Evolutionary conservation across 352 stramenopile species (phyloP).

Genomic region (Pythium monospermum): DNA sequence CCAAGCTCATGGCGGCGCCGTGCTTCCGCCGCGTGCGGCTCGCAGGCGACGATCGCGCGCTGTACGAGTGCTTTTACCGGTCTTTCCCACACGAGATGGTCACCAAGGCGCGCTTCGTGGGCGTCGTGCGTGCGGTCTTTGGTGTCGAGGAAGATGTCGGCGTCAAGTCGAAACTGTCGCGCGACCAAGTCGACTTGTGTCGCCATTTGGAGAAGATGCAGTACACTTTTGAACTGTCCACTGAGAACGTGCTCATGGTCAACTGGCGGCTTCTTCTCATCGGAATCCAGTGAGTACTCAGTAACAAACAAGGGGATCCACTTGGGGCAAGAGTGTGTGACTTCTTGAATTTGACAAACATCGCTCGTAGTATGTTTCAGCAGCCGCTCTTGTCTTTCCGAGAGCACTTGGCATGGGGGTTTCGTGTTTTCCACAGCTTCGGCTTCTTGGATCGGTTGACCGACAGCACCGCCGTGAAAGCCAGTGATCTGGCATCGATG

Average conservation of each 20-base stretch:
- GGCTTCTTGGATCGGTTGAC: constrained; percentile 41
- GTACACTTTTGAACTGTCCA: constrained; percentile 51
- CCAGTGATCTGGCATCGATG: constrained; percentile 39
- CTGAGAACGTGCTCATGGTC: constrained; percentile 43
- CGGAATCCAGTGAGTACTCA: constrained; percentile 33
- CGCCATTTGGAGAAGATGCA: constrained; percentile 58
- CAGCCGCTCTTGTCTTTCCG: constrained; percentile 47
- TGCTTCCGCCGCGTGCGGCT: constrained; percentile 46
- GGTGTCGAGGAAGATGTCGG: constrained; percentile 30
- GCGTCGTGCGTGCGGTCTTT: constrained; percentile 55
- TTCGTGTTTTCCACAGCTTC: constrained; percentile 47
- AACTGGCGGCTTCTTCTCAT: constrained; percentile 68
- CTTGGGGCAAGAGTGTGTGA: no score
- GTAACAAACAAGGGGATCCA: no score
- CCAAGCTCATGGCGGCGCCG: constrained; percentile 32
- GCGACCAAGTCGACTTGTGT: constrained; percentile 30
- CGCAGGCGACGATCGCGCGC: constrained; percentile 47
- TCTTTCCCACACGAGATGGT: constrained; percentile 66
- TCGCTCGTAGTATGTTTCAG: constrained; percentile 34
- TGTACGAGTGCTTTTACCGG: constrained; percentile 69
- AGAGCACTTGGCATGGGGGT: constrained; percentile 55
- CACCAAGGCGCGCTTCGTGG: constrained; percentile 59
- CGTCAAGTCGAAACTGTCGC: constrained; percentile 17
- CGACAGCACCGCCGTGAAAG: constrained; percentile 27
- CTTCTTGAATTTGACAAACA: not conserved